Evolutionary conservation across 2,329 filamentous ascomycete genomes (phyloP).

Genomic region (Scedosporium boydii): DNA sequence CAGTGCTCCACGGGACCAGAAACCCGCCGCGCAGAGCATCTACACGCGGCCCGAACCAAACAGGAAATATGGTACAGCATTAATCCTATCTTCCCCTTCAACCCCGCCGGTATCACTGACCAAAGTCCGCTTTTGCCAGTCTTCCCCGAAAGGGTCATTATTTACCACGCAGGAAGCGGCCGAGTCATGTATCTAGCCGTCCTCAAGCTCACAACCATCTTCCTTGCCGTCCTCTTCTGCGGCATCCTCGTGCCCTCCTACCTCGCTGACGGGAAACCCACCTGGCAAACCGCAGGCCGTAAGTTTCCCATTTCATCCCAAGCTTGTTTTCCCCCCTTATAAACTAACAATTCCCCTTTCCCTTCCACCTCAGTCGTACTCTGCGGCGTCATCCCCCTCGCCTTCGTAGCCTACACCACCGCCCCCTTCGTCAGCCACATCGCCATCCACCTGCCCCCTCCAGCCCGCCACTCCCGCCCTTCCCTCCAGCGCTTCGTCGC

Average conservation of each 20-base stretch:
- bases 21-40: background rate
- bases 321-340: background rate
- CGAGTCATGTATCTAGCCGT: conserved; percentile 59
- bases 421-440: conserved; percentile 65
- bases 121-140: conserved; percentile 19
- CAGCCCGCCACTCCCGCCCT: conserved; percentile 51
- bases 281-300: conserved; percentile 27
- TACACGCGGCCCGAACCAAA: conserved; percentile 1
- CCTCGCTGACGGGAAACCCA: conserved; percentile 27
- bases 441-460: conserved; percentile 57
- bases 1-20: background rate
- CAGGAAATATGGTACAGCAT: conserved; percentile 1
- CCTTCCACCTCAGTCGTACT: conserved; percentile 35
- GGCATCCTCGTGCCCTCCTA: conserved; percentile 54
- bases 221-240: conserved; percentile 57
- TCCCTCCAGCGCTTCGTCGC: conserved; percentile 43
- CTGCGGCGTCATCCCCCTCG: conserved; percentile 54
- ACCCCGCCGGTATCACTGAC: background rate
- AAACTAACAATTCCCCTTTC: background rate
- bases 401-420: conserved; percentile 54
- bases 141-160: conserved; percentile 50
- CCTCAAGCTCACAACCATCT: conserved; percentile 61
- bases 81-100: background rate
- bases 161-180: conserved; percentile 66
- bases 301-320: conserved; percentile 13